Percentiles rank a stretch among this genome's conserved stretches.
These are phyloP conservation scores for Lasiosphaeria miniovina DNA, from an alignment of 495 filamentous ascomycete genomes.

Conservation along the genomic window DNA sequence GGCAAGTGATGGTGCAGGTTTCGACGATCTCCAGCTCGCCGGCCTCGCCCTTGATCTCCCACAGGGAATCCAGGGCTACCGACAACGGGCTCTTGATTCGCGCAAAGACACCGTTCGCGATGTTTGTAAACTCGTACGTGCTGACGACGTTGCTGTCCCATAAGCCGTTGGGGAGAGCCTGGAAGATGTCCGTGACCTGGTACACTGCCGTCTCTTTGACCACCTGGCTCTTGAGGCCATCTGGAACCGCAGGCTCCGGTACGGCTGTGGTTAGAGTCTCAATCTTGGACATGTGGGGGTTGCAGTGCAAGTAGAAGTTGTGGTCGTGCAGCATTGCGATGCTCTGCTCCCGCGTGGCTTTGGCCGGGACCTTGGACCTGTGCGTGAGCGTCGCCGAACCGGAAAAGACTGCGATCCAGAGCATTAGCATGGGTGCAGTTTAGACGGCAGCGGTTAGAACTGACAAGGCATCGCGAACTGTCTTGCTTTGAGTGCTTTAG, in stretches of 20 bases:
- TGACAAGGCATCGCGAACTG: too few species aligned
- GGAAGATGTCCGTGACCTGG: slow-evolving; percentile 35
- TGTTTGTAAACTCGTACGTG: slow-evolving; percentile 43
- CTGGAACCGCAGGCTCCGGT: slow-evolving; percentile 17
- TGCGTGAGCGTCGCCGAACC: slow-evolving; percentile 47
- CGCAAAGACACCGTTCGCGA: slow-evolving; percentile 41
- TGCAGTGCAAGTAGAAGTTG: slow-evolving; percentile 41
- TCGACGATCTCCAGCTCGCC: slow-evolving; percentile 36
- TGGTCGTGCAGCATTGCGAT: slow-evolving; percentile 62
- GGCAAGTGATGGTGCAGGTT: slow-evolving; percentile 39
- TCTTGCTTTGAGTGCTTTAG: too few species aligned
- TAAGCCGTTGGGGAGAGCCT: slow-evolving; percentile 38
- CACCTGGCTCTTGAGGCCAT: slow-evolving; percentile 18
- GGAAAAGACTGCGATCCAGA: slow-evolving; percentile 31
- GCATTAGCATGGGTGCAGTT: neutral
- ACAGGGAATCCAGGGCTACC: slow-evolving; percentile 46
- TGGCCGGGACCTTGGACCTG: slow-evolving; percentile 56
- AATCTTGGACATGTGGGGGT: slow-evolving; percentile 42
- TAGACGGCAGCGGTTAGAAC: too few species aligned
- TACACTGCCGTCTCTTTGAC: slow-evolving; percentile 16
- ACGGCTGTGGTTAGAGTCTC: slow-evolving; percentile 22
- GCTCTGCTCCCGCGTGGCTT: slow-evolving; percentile 54
- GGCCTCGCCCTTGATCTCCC: slow-evolving; percentile 32
- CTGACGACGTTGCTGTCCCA: slow-evolving; percentile 49
- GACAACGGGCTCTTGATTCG: slow-evolving; percentile 43